These are phyloP conservation scores for Trametes versicolor DNA, from an alignment of 1,284 basidiomycete genomes.

Conservation along the genomic window DNA sequence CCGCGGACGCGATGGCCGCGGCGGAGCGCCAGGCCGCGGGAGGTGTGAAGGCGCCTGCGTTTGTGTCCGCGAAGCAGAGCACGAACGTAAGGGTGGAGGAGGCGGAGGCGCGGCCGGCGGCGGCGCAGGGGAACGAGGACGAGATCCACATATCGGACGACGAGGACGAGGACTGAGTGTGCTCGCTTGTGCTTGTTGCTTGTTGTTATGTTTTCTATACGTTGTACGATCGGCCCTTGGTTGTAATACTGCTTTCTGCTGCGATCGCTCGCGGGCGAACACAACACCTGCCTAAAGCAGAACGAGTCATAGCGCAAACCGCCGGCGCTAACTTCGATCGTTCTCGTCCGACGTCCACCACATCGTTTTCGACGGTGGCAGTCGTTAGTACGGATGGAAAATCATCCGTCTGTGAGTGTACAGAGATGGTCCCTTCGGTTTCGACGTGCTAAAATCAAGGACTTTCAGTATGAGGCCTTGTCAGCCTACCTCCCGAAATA, in stretches of 20 bases:
- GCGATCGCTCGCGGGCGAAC: background rate
- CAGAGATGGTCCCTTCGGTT: too few species aligned
- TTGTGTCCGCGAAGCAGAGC: slow-evolving; percentile 49
- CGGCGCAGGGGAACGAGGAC: slow-evolving; percentile 66
- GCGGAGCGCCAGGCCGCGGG: slow-evolving; percentile 54
- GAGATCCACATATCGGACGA: slow-evolving; percentile 89
- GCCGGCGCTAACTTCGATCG: background rate
- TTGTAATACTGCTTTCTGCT: background rate
- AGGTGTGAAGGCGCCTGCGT: slow-evolving; percentile 47
- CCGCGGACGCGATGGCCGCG: slow-evolving; percentile 77
- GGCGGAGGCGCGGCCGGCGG: slow-evolving; percentile 37
- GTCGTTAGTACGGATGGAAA: slow-evolving; percentile 22
- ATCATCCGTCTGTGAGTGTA: slow-evolving; percentile 30
- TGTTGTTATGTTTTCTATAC: slow-evolving; percentile 24
- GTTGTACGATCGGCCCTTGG: slow-evolving; percentile 22
- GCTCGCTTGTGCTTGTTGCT: slow-evolving; percentile 29
- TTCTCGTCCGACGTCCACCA: too few species aligned
- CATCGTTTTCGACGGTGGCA: background rate
- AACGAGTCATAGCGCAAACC: background rate
- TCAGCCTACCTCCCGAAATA: slow-evolving; percentile 42
- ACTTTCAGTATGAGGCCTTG: slow-evolving; percentile 39
- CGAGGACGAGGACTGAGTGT: slow-evolving; percentile 73
- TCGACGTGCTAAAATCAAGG: too few species aligned
- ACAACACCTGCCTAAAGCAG: slow-evolving; percentile 11
- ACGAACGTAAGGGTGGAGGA: slow-evolving; percentile 39